These are phyloP conservation scores for Barnettozyma hawaiiensis DNA, from an alignment of 1,139 yeast genomes.

Conservation along the genomic window DNA sequence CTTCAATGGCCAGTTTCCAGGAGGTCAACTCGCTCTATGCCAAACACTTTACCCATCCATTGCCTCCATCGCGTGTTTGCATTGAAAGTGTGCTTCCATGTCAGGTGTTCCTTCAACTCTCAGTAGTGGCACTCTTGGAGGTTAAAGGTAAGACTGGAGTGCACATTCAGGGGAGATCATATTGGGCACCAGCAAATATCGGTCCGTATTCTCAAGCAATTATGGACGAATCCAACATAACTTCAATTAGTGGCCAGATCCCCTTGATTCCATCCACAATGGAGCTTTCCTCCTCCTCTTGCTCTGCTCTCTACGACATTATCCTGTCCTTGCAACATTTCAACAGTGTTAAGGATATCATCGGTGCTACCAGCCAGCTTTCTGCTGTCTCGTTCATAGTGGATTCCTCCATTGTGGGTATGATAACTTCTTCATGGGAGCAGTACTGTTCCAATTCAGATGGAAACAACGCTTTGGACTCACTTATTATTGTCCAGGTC, in stretches of 20 bases:
- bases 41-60: constrained; percentile 45
- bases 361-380: constrained; percentile 40
- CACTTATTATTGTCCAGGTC: constrained; percentile 53
- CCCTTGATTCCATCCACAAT: constrained; percentile 73
- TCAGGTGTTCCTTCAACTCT: constrained; percentile 43
- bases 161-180: constrained; percentile 86
- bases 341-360: constrained; percentile 53
- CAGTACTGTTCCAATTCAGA: constrained; percentile 21
- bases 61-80: constrained; percentile 89
- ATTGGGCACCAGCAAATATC: constrained; percentile 97
- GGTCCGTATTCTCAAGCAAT: constrained; percentile 95
- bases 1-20: constrained; percentile 60
- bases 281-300: too few relatives aligned
- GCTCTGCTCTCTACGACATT: constrained; percentile 37
- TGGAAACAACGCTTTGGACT: constrained; percentile 26
- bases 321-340: constrained; percentile 71
- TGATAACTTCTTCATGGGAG: constrained; percentile 16
- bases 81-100: constrained; percentile 52
- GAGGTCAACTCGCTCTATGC: constrained; percentile 57
- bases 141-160: constrained; percentile 50
- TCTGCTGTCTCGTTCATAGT: constrained; percentile 54
- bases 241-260: constrained; percentile 86
- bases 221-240: constrained; percentile 38
- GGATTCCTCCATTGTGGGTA: constrained; percentile 25
- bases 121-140: constrained; percentile 44